phyloP scores from a whole-genome alignment of 2,329 filamentous ascomycete genomes.

The Xylogone sp. region DNA sequence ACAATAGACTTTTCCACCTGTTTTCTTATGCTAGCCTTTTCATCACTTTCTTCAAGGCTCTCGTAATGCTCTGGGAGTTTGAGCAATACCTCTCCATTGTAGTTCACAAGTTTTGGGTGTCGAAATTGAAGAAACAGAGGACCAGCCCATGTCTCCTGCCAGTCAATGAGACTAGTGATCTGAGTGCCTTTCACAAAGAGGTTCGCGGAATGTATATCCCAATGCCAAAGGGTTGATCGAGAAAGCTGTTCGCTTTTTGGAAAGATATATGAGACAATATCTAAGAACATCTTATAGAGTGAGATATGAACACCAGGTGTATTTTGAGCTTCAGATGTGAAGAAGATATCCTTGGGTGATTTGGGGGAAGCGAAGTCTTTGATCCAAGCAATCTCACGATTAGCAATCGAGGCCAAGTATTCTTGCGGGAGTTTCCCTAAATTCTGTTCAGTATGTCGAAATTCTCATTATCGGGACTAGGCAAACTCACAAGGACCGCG shows the following conservation, averaged over 20 bases:
- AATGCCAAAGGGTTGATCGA: conserved; percentile 34
- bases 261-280: conserved; percentile 27
- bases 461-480: neutral
- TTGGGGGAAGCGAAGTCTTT: conserved; percentile 22
- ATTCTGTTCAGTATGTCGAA: conserved; percentile 8
- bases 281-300: conserved; percentile 30
- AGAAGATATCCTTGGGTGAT: conserved; percentile 17
- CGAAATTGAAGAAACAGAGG: conserved; percentile 18
- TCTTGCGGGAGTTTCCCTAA: conserved; percentile 30
- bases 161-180: conserved; percentile 38
- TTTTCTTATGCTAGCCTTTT: conserved; percentile 20
- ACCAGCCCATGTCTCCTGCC: conserved; percentile 32
- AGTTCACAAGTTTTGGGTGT: conserved; percentile 26
- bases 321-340: conserved; percentile 23
- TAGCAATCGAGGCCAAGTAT: conserved; percentile 28
- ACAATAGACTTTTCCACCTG: conserved; percentile 21
- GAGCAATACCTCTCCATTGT: conserved; percentile 24
- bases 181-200: conserved; percentile 32
- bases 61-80: conserved; percentile 23
- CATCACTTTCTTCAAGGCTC: conserved; percentile 17
- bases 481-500: conserved; percentile 34
- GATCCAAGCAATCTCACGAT: conserved; percentile 32
- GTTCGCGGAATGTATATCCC: conserved; percentile 34
- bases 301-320: conserved; percentile 27
- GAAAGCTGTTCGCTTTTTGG: conserved; percentile 18